Evolutionary conservation across 345 rosid genomes (phyloP).

Genomic region (Salix purpurea): DNA sequence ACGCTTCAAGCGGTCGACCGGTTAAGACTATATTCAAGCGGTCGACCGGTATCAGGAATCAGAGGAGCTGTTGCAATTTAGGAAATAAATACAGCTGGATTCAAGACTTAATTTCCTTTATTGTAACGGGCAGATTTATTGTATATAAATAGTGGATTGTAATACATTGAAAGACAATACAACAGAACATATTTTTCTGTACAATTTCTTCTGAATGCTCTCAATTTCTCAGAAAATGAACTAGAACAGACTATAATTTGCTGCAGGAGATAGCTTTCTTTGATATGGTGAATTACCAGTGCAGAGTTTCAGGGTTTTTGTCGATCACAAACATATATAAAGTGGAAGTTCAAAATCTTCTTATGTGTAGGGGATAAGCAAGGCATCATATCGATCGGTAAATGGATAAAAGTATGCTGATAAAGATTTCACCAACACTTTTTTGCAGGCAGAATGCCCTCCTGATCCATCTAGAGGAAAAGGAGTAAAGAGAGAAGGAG

Average conservation of each 20-base stretch:
- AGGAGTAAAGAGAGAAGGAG: constrained; percentile 92
- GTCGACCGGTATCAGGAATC: too few relatives aligned
- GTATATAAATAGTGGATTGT: too few relatives aligned
- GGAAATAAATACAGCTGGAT: too few relatives aligned
- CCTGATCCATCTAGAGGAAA: constrained; percentile 63
- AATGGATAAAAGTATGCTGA: background rate
- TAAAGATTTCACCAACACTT: constrained; percentile 1
- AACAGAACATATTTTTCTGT: too few relatives aligned
- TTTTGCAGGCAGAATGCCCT: constrained; percentile 65
- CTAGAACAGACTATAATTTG: background rate
- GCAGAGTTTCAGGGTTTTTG: background rate
- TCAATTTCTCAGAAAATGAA: background rate
- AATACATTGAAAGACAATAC: too few relatives aligned
- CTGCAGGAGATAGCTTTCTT: background rate
- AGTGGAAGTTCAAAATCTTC: background rate
- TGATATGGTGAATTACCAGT: background rate
- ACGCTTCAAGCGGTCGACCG: too few relatives aligned
- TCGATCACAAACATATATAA: background rate
- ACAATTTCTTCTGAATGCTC: too few relatives aligned
- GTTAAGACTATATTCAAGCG: too few relatives aligned
- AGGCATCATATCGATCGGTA: background rate
- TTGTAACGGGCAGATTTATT: too few relatives aligned
- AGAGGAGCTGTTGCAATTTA: too few relatives aligned
- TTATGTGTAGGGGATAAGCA: too few relatives aligned
- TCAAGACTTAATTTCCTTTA: too few relatives aligned